A percentile compares a stretch with the other conserved stretches of the same genome.
These are phyloP conservation scores for Epichloe glyceriae DNA, from an alignment of 2,329 filamentous ascomycete species.

Conservation along the genomic window DNA sequence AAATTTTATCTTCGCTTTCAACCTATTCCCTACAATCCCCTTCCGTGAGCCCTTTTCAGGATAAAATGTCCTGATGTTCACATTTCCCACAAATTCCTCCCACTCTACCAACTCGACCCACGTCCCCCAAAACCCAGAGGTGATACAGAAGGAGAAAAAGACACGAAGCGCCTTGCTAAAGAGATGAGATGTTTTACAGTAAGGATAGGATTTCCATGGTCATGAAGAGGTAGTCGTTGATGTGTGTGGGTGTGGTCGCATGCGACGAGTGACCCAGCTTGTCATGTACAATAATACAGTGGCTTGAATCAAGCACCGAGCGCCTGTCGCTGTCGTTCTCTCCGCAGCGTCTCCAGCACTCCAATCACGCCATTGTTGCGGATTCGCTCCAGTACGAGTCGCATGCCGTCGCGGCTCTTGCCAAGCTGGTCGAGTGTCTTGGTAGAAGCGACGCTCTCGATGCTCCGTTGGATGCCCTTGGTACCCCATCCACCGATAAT, in stretches of 20 bases:
- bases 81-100: not conserved
- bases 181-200: conserved; percentile 20
- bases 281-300: conserved; percentile 4
- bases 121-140: not conserved
- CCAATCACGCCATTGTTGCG: conserved; percentile 45
- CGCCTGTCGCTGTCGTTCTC: conserved; percentile 25
- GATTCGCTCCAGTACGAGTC: conserved; percentile 60
- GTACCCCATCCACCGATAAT: conserved; percentile 49
- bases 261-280: not conserved
- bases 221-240: conserved; percentile 4
- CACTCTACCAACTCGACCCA: not conserved
- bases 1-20: not conserved
- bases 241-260: not conserved
- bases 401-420: conserved; percentile 75
- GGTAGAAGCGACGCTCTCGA: conserved; percentile 65
- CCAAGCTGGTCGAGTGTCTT: conserved; percentile 67
- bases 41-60: not conserved
- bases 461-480: conserved; percentile 62
- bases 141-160: conserved; percentile 8
- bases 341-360: conserved; percentile 41
- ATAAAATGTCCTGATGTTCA: not conserved
- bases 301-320: conserved; percentile 5
- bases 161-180: conserved; percentile 24
- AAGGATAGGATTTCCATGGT: conserved; percentile 12
- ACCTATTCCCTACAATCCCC: not conserved